Conservation (phyloP, 768 basidiomycete species). For the Rhodotorula taiwanensis region DNA sequence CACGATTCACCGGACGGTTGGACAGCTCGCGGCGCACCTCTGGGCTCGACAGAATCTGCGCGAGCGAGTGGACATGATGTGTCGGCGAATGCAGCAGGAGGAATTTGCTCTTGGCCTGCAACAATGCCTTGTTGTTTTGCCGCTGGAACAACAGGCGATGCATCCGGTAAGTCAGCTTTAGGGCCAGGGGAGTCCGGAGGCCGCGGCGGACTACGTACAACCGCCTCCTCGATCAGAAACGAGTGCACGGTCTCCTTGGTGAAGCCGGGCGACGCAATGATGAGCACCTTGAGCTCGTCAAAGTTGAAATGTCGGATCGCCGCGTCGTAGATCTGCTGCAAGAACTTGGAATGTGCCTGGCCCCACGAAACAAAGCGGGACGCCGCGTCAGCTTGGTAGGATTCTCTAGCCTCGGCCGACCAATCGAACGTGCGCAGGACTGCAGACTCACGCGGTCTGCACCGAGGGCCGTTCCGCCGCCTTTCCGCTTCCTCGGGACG, state of each 20-base stretch:
- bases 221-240: slow-evolving; percentile 74
- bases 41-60: slow-evolving; percentile 88
- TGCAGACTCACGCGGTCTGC: slow-evolving; percentile 63
- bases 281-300: slow-evolving; percentile 72
- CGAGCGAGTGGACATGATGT: slow-evolving; percentile 88
- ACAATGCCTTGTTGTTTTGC: slow-evolving; percentile 74
- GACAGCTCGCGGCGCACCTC: slow-evolving; percentile 55
- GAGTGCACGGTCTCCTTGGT: slow-evolving; percentile 80
- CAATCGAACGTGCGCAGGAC: too few species aligned
- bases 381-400: neutral
- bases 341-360: slow-evolving; percentile 69
- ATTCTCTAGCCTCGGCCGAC: too few species aligned
- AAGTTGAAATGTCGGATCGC: slow-evolving; percentile 89
- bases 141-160: slow-evolving; percentile 38
- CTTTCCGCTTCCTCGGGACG: slow-evolving; percentile 82
- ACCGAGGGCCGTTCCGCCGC: slow-evolving; percentile 67
- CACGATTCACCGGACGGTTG: too few species aligned
- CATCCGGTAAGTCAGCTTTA: neutral
- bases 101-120: slow-evolving; percentile 72
- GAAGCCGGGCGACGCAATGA: slow-evolving; percentile 96
- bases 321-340: slow-evolving; percentile 73
- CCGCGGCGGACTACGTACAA: slow-evolving; percentile 39
- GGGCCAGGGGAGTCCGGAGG: too few species aligned
- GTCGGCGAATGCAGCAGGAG: slow-evolving; percentile 86
- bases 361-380: neutral